A percentile compares a stretch with the other conserved stretches of the same genome.
Evolutionary conservation across 2,329 filamentous ascomycete species (phyloP).

Genomic region (Hypocreales sp.): DNA sequence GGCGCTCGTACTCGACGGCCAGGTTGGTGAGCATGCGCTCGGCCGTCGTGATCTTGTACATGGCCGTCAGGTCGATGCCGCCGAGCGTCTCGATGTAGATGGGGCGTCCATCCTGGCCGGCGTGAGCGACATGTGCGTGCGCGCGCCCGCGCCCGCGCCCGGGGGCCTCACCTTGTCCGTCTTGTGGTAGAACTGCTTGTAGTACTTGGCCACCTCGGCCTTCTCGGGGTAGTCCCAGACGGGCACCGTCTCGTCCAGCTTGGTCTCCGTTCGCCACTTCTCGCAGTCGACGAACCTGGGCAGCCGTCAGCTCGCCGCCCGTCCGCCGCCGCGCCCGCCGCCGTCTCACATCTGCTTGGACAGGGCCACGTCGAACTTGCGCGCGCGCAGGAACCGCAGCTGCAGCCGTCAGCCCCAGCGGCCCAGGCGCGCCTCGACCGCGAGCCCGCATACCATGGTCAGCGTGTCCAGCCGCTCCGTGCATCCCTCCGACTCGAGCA

Average conservation of each 20-base stretch:
- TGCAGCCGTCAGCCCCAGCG: conserved; percentile 14
- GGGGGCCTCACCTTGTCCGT: conserved; percentile 51
- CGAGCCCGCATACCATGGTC: conserved; percentile 51
- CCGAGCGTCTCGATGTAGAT: conserved; percentile 95
- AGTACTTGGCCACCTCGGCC: conserved; percentile 70
- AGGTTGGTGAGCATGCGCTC: conserved; percentile 96
- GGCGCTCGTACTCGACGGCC: conserved; percentile 93
- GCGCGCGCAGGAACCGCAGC: conserved; percentile 81
- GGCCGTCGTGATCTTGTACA: conserved; percentile 83
- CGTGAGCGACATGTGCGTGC: too few relatives aligned
- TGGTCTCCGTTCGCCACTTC: conserved; percentile 78
- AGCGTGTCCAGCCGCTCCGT: conserved; percentile 80
- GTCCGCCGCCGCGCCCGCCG: neutral
- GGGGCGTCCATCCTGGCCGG: conserved; percentile 70
- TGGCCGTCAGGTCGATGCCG: conserved; percentile 75
- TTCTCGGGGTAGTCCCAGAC: conserved; percentile 84
- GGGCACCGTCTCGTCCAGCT: conserved; percentile 66
- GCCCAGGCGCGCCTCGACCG: conserved; percentile 2
- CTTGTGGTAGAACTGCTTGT: conserved; percentile 99
- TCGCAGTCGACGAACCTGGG: conserved; percentile 79
- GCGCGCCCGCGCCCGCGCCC: too few relatives aligned
- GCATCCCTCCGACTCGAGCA: conserved; percentile 72
- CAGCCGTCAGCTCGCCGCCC: conserved; percentile 6
- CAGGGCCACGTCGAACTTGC: conserved; percentile 81
- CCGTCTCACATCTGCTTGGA: conserved; percentile 74